These are phyloP conservation scores for Sanguinoderma infundibulare DNA, from an alignment of 1,284 basidiomycete species.

Conservation along the genomic window DNA sequence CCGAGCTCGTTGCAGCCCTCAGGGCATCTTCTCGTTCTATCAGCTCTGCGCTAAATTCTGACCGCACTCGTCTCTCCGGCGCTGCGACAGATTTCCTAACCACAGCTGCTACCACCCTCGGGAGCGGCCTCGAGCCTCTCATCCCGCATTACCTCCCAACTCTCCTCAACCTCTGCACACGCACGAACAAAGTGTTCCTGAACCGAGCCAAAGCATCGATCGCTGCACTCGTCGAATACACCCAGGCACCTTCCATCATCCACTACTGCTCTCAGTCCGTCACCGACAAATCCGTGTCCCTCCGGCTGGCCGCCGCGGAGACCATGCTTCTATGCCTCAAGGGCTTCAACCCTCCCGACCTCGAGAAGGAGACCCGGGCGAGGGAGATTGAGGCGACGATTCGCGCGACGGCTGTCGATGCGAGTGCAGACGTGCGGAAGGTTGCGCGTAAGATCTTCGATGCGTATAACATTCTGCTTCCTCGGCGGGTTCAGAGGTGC, in stretches of 20 bases:
- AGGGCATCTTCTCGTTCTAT: conserved; percentile 62
- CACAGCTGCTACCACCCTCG: conserved; percentile 59
- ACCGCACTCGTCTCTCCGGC: conserved; percentile 79
- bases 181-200: conserved; percentile 84
- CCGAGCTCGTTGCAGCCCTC: conserved; percentile 58
- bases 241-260: conserved; percentile 72
- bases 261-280: conserved; percentile 63
- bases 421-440: conserved; percentile 78
- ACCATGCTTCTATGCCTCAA: conserved; percentile 69
- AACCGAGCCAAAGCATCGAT: conserved; percentile 68
- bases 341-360: conserved; percentile 74
- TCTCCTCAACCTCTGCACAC: conserved; percentile 68
- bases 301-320: conserved; percentile 69
- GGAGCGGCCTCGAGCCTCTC: conserved; percentile 69
- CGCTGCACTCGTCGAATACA: conserved; percentile 64
- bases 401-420: conserved; percentile 68
- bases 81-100: conserved; percentile 69
- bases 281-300: conserved; percentile 71
- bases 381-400: conserved; percentile 75
- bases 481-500: conserved; percentile 68
- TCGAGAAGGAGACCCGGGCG: conserved; percentile 68
- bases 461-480: conserved; percentile 74
- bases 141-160: conserved; percentile 70
- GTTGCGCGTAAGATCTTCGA: conserved; percentile 73
- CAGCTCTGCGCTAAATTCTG: conserved; percentile 68